Evolutionary conservation across 139 green algal genomes (phyloP), one percentile per base, ranked within the genome.

Genomic region (Chlamydomonas applanata): DNA sequence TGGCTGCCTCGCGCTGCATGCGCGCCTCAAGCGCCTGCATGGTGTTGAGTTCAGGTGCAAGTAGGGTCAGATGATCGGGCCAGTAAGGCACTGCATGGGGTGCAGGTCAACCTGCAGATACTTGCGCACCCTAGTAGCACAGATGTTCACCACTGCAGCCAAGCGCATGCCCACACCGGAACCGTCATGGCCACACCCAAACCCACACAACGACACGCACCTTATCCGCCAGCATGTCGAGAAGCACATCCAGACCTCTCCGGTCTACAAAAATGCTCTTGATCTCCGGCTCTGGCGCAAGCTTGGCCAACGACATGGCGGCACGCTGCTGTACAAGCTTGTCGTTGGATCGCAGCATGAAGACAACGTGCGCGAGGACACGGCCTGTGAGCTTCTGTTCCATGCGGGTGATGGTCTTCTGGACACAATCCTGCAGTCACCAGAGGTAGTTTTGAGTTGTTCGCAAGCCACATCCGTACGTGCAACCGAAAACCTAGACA

Each of bases 391-490:
- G 76, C 79, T 97, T 98, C 54, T 96, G 88, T 84, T 96, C 89
- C 74, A 99, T 86, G 44, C 95, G 84, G 63, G 96, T 97, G 27
- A 98, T 87, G 16, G 93, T 98, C 86, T 98, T 98, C 72, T 97
- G 85, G 1, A 99, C 89, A 79, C 96, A 99, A 75, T 98, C 95
- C 81, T 95, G 45, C 5, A 17, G 4, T 63, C 5, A 29, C 4
- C n/a, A 63, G 11, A 16, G 4, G 25, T 27, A 63, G 24, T 63
- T 9, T n/a, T n/a, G n/a, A n/a, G n/a, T n/a, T 63, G 24, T 16
- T 63, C 9, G 56, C 40, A 49, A 7, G 11, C 40, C 40, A 19
- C 11, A 49, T 49, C n/a, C n/a, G n/a, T n/a, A n/a, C n/a, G n/a
- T n/a, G n/a, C n/a, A n/a, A n/a, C n/a, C n/a, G n/a, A n/a, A n/a